A percentile compares a stretch with the other conserved stretches of the same genome.
phyloP scores from a whole-genome alignment of 495 filamentous ascomycete species.

The Peziza echinospora region DNA sequence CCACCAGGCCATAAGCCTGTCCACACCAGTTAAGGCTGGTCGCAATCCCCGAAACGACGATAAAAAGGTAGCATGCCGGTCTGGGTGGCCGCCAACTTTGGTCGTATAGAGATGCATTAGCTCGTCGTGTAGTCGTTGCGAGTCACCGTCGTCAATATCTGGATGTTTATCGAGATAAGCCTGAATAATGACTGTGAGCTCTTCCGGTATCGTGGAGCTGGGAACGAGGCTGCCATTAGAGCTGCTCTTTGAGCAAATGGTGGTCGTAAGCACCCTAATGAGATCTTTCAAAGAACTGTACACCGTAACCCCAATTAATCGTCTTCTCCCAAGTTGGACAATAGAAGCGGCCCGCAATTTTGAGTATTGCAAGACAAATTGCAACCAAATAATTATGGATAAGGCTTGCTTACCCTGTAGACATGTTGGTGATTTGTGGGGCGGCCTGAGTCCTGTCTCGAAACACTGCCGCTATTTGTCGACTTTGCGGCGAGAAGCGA shows the following conservation, averaged over 20 bases:
- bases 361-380: too few relatives aligned
- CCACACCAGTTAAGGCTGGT: conserved; percentile 33
- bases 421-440: too few relatives aligned
- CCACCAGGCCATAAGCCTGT: conserved; percentile 42
- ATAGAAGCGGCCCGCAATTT: too few relatives aligned
- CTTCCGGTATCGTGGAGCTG: conserved; percentile 36
- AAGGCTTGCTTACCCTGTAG: too few relatives aligned
- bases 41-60: conserved; percentile 35
- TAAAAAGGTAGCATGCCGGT: conserved; percentile 39
- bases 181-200: conserved; percentile 33
- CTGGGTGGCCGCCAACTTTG: conserved; percentile 29
- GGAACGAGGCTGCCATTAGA: too few relatives aligned
- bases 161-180: conserved; percentile 38
- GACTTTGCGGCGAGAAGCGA: too few relatives aligned
- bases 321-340: too few relatives aligned
- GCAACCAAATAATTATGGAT: too few relatives aligned
- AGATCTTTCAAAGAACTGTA: neutral
- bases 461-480: too few relatives aligned
- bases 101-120: conserved; percentile 37
- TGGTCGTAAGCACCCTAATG: neutral
- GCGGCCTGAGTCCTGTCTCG: too few relatives aligned
- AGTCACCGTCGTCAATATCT: conserved; percentile 34
- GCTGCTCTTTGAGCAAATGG: too few relatives aligned
- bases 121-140: conserved; percentile 44
- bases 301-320: too few relatives aligned